Conservation (phyloP, 1,139 yeast species). For the Yamadazyma pseudoaaseri region DNA sequence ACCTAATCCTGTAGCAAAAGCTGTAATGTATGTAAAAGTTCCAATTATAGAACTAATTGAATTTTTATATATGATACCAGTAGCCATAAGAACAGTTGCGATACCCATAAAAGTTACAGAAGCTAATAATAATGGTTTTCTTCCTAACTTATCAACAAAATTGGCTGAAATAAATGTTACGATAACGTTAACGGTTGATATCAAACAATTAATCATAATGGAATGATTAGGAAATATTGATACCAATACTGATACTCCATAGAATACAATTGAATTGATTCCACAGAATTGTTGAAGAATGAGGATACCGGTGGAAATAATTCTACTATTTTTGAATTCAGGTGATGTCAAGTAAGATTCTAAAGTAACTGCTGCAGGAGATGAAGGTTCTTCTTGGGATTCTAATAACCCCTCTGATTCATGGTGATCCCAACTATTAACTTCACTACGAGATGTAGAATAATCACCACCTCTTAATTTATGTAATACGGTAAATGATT, state of each 20-base stretch:
- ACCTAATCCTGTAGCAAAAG: slow-evolving; percentile 90
- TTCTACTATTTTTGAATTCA: slow-evolving; percentile 54
- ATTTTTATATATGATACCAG: slow-evolving; percentile 55
- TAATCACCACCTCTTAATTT: slow-evolving; percentile 44
- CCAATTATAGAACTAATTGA: slow-evolving; percentile 61
- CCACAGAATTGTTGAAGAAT: slow-evolving; percentile 93
- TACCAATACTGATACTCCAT: slow-evolving; percentile 81
- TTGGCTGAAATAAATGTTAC: slow-evolving; percentile 74
- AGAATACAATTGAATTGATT: slow-evolving; percentile 85
- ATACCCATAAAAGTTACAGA: slow-evolving; percentile 74
- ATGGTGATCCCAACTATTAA: slow-evolving; percentile 31
- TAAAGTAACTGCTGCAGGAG: slow-evolving; percentile 22
- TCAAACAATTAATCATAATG: slow-evolving; percentile 66
- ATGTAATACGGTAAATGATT: slow-evolving; percentile 38
- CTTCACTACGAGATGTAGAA: slow-evolving; percentile 35
- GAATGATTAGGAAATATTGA: slow-evolving; percentile 70
- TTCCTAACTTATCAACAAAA: slow-evolving; percentile 70
- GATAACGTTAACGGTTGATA: slow-evolving; percentile 69
- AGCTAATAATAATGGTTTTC: slow-evolving; percentile 65
- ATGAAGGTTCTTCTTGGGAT: slow-evolving; percentile 9
- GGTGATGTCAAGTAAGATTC: slow-evolving; percentile 49
- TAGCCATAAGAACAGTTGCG: slow-evolving; percentile 60
- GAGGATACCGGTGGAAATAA: slow-evolving; percentile 72
- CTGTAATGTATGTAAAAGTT: slow-evolving; percentile 70
- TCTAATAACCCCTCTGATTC: slow-evolving; percentile 12